Evolutionary conservation across 2,329 filamentous ascomycete species (phyloP).

Genomic region (Talaromyces sp.): DNA sequence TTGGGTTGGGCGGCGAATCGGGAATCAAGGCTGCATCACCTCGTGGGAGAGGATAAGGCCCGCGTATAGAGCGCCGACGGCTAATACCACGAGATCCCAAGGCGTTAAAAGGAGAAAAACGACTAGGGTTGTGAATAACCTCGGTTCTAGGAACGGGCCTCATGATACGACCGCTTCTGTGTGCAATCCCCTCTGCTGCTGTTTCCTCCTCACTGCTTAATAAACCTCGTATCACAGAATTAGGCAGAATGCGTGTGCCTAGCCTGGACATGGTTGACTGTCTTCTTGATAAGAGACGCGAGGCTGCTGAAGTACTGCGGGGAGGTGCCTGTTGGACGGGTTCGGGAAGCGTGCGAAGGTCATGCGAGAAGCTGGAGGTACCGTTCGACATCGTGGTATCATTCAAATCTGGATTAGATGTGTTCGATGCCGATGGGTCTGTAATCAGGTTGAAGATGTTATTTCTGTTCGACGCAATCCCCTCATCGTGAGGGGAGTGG

Average conservation of each 20-base stretch:
- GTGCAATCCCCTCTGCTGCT: slow-evolving; percentile 43
- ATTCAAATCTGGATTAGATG: slow-evolving; percentile 4
- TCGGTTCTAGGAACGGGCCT: slow-evolving; percentile 37
- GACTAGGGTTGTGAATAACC: slow-evolving; percentile 29
- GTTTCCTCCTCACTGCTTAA: slow-evolving; percentile 47
- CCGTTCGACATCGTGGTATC: slow-evolving; percentile 1
- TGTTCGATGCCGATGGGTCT: slow-evolving; percentile 8
- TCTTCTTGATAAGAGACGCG: slow-evolving; percentile 34
- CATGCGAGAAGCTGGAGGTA: slow-evolving; percentile 17
- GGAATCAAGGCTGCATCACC: slow-evolving; percentile 31
- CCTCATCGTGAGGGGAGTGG: slow-evolving; percentile 20
- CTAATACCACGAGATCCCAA: slow-evolving; percentile 38
- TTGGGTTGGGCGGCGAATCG: slow-evolving; percentile 28
- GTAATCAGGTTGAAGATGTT: slow-evolving; percentile 14
- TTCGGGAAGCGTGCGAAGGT: slow-evolving; percentile 21
- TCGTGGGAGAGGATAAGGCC: slow-evolving; percentile 39
- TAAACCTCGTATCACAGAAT: slow-evolving; percentile 43
- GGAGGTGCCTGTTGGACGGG: slow-evolving; percentile 5
- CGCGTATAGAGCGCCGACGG: slow-evolving; percentile 38
- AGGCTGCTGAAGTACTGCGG: slow-evolving; percentile 10
- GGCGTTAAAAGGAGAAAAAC: slow-evolving; percentile 41
- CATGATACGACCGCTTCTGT: slow-evolving; percentile 42
- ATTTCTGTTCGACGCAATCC: slow-evolving; percentile 12
- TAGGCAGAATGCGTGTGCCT: slow-evolving; percentile 47
- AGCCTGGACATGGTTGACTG: slow-evolving; percentile 48